Base-by-base conservation (phyloP, 345 rosid species). In the Salix koriyanagi region DNA sequence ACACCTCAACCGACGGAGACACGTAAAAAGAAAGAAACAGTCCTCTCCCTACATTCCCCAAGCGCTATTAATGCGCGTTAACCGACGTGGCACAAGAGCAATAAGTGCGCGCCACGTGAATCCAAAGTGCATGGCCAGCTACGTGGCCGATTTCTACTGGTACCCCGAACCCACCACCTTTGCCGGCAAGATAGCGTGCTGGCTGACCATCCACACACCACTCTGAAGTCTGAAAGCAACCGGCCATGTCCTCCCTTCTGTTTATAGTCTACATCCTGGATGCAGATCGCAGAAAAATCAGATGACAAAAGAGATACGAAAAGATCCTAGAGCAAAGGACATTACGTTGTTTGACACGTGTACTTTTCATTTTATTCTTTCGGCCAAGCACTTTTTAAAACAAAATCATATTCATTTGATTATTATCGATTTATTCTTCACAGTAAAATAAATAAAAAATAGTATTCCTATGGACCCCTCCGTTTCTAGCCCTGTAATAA, bases 1-100 rank as follows among this genome's bases (percentile, higher is more conserved):
- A 75, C 80, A 73, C 67, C 48, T 69, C 71, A 71, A 71, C 75
- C 79, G 69, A 62, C 78, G 78, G 15, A 26, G 46, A 50, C 34
- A 50, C 34, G 34, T 4, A 42, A 56, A 12, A 58, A 19, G n/a
- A 19, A 16, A 52, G 10, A 52, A 37, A 23, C 8, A 42, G 3
- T 28, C 6, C 34, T 34, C 34, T 34, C 61, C 12, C 12, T 56
- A 21, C 71, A 16, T 4, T 39, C 56, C 73, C 66, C 28, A 42
- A 30, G 30, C 62, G 23, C 74, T 50, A 18, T 41, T 10, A 42
- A 7, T 5, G 69, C 41, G 69, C 39, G 69, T 64, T 11, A 60
- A 54, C 19, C 37, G 12, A 58, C 42, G 16, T 9, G 5, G 3
- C 34, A 23, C 50, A 26, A 16, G 18, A 18, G 23, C 39, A 42